Evolutionary conservation across 352 stramenopile species (phyloP).

Genomic region (Pythium aphanidermatum): DNA sequence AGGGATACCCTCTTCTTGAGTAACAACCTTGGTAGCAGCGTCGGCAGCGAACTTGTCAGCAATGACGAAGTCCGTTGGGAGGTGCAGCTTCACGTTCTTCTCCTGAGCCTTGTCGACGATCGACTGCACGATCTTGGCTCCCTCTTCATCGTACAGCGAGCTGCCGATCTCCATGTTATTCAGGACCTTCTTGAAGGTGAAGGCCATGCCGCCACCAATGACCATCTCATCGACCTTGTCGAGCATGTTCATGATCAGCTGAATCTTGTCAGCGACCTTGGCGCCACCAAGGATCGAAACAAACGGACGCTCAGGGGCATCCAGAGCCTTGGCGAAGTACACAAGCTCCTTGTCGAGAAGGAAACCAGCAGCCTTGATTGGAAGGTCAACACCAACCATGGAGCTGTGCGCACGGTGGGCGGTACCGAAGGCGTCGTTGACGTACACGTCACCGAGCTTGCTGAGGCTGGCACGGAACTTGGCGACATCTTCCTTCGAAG

Average conservation of each 20-base stretch:
- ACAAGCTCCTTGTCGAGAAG: conserved; percentile 99
- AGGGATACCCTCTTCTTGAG: conserved; percentile 91
- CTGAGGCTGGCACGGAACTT: conserved; percentile 91
- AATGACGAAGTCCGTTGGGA: conserved; percentile 97
- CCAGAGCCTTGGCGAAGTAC: conserved; percentile 99
- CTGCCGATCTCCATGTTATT: conserved; percentile 95
- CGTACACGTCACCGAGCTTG: conserved; percentile 95
- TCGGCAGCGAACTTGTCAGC: conserved; percentile 97
- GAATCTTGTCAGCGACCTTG: conserved; percentile 99
- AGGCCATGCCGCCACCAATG: conserved; percentile 99
- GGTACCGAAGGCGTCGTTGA: conserved; percentile 99
- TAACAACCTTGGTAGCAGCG: conserved; percentile 89
- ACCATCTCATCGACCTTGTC: conserved; percentile 99
- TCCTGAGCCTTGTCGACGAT: conserved; percentile 97
- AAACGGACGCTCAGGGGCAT: conserved; percentile 95
- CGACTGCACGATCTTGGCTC: conserved; percentile 78
- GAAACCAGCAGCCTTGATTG: conserved; percentile 91
- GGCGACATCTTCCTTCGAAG: conserved; percentile 91
- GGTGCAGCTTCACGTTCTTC: conserved; percentile 97
- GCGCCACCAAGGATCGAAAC: conserved; percentile 98
- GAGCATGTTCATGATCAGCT: conserved; percentile 99
- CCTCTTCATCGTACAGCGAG: conserved; percentile 90
- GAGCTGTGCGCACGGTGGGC: conserved; percentile 98
- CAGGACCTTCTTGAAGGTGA: conserved; percentile 99
- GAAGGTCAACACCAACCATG: conserved; percentile 94